phyloP scores from a whole-genome alignment of 805 yeast genomes.

The Kazachstania africana region DNA sequence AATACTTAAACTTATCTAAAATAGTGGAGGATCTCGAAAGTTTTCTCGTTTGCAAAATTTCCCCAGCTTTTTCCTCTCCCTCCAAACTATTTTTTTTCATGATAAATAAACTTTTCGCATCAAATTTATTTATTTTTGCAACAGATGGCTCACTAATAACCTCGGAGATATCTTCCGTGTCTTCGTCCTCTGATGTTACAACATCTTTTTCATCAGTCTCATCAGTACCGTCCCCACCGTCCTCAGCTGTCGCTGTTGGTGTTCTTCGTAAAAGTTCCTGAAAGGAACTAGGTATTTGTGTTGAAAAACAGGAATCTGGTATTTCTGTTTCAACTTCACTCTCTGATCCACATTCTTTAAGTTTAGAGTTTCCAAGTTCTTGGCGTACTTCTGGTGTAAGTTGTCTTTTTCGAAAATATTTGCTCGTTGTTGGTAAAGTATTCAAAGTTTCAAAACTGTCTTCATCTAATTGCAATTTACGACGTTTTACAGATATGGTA shows the following conservation, averaged over 20 bases:
- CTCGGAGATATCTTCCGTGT: background rate
- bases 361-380: too few relatives aligned
- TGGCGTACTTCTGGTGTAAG: too few relatives aligned
- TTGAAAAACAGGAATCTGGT: slow-evolving; percentile 19
- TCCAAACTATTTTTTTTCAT: too few relatives aligned
- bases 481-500: background rate
- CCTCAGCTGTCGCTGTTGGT: too few relatives aligned
- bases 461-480: background rate
- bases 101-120: too few relatives aligned
- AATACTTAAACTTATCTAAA: slow-evolving; percentile 1
- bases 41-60: background rate
- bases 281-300: slow-evolving; percentile 17
- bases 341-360: background rate
- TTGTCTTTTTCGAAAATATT: slow-evolving; percentile 5
- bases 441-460: slow-evolving; percentile 11
- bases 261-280: background rate
- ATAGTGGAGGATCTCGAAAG: background rate
- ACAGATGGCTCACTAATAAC: too few relatives aligned
- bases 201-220: slow-evolving; percentile 1
- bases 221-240: slow-evolving; percentile 1
- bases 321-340: slow-evolving; percentile 16
- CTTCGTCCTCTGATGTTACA: background rate
- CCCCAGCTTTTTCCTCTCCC: background rate
- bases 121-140: too few relatives aligned
- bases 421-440: slow-evolving; percentile 8